Conservation (phyloP, 2,329 filamentous ascomycete genomes). For the Purpureocillium takamizusanense region DNA sequence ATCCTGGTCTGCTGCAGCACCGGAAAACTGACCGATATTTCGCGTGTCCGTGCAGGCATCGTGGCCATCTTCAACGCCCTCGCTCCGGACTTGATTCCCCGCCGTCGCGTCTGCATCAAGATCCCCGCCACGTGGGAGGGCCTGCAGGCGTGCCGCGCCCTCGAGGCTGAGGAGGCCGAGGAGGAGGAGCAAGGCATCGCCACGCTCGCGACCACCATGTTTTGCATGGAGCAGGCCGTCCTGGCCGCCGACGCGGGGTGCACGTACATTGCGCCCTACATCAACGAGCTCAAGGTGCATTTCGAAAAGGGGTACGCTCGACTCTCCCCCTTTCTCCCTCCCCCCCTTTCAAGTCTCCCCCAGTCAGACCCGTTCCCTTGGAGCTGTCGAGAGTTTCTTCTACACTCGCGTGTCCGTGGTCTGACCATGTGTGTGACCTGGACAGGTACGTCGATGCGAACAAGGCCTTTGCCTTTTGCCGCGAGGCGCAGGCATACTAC, state of each 20-base stretch:
- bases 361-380: no score
- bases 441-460: conserved; percentile 36
- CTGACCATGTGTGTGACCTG: conserved; percentile 1
- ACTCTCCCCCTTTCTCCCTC: no score
- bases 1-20: no score
- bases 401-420: no score
- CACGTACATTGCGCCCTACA: conserved; percentile 56
- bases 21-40: neutral
- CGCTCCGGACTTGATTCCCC: conserved; percentile 31
- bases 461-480: conserved; percentile 41
- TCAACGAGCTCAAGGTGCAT: conserved; percentile 56
- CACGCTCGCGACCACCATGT: conserved; percentile 55
- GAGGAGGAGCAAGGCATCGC: no score
- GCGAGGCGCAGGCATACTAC: conserved; percentile 44
- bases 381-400: no score
- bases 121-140: conserved; percentile 57
- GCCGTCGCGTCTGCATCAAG: conserved; percentile 49
- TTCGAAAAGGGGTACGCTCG: conserved; percentile 37
- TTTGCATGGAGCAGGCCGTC: conserved; percentile 50
- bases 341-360: no score
- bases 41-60: conserved; percentile 26
- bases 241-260: conserved; percentile 49
- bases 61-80: conserved; percentile 35
- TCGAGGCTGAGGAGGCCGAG: conserved; percentile 41
- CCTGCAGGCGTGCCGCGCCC: conserved; percentile 44